Conservation (phyloP, 306 rosid genomes). For the Carpinus viminea region DNA sequence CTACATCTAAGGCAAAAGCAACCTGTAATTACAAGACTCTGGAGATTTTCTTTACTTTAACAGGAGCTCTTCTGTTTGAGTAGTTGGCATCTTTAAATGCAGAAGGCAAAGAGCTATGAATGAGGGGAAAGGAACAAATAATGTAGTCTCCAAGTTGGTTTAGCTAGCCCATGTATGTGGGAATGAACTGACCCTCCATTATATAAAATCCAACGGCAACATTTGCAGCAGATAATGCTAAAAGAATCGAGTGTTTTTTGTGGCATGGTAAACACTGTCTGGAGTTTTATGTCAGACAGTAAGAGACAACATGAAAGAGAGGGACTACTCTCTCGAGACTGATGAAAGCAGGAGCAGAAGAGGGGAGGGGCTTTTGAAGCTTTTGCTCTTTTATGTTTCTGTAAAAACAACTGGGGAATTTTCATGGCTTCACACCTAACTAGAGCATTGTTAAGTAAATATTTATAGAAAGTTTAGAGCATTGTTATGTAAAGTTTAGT, state of each 20-base stretch:
- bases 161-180: slow-evolving; percentile 40
- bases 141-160: slow-evolving; percentile 13
- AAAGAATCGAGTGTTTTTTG: slow-evolving; percentile 26
- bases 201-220: slow-evolving; percentile 17
- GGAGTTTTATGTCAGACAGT: slow-evolving; percentile 33
- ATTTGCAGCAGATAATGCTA: slow-evolving; percentile 24
- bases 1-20: slow-evolving; percentile 1
- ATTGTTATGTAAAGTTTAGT: neutral
- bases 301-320: slow-evolving; percentile 24
- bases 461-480: no score
- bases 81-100: slow-evolving; percentile 23
- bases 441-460: no score
- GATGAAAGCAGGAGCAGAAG: slow-evolving; percentile 46
- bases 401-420: neutral
- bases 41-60: slow-evolving; percentile 8
- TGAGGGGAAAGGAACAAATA: slow-evolving; percentile 1
- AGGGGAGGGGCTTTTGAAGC: neutral
- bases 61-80: slow-evolving; percentile 9
- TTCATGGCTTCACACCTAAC: slow-evolving; percentile 4
- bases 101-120: slow-evolving; percentile 3
- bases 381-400: slow-evolving; percentile 25
- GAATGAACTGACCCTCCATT: slow-evolving; percentile 22
- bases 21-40: neutral
- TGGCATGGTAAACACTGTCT: slow-evolving; percentile 34
- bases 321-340: slow-evolving; percentile 43